phyloP scores from a whole-genome alignment of 139 green algal species.

The Auxenochlorella pyrenoidosa region DNA sequence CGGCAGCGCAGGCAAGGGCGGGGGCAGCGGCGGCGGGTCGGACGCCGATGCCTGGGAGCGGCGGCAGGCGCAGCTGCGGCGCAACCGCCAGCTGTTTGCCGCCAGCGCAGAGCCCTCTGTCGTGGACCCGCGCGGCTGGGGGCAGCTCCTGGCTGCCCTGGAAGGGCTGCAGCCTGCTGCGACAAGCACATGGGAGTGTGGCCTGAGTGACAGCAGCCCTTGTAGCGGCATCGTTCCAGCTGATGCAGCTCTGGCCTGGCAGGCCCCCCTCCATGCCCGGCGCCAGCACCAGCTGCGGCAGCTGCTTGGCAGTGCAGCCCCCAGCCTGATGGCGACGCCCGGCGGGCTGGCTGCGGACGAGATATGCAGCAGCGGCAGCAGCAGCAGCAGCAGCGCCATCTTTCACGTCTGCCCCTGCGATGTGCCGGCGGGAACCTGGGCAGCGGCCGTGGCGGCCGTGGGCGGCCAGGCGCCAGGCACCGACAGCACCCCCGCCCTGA shows the following conservation, averaged over 20 bases:
- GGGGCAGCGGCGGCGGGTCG: background rate
- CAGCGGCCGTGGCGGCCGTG: background rate
- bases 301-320: background rate
- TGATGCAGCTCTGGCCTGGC: conserved; percentile 6
- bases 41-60: background rate
- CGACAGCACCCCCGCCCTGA: background rate
- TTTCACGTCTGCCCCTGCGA: conserved; percentile 19
- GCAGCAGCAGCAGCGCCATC: background rate
- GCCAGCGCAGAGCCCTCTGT: background rate
- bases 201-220: background rate
- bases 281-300: conserved; percentile 3
- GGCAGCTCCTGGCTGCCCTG: background rate
- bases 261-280: conserved; percentile 11
- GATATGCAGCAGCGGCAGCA: background rate
- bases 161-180: background rate
- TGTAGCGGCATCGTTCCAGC: background rate
- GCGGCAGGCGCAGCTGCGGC: conserved; percentile 8
- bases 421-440: background rate
- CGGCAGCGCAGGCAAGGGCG: background rate
- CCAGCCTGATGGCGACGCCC: background rate
- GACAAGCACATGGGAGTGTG: background rate
- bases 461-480: no score
- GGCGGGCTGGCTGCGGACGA: conserved; percentile 9
- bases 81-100: conserved; percentile 9
- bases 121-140: background rate